Percentiles rank a stretch among this genome's conserved stretches.
Conservation (phyloP, 106 monocot species). For the Hemerocallis citrina region DNA sequence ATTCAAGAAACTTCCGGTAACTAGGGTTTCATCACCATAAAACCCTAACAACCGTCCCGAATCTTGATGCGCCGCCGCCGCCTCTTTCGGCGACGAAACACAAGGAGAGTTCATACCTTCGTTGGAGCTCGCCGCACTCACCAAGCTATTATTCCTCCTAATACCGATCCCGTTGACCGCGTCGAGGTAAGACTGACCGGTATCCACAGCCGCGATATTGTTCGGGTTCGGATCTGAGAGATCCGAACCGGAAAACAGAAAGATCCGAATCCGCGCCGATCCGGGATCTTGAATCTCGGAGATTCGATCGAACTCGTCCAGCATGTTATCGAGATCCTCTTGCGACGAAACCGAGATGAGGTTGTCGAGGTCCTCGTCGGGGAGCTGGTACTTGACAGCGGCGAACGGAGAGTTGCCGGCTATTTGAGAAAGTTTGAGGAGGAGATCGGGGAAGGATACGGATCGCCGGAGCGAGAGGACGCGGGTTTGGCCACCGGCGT, state of each 20-base stretch:
- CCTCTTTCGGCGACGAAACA: not conserved
- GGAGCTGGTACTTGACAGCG: conserved; percentile 74
- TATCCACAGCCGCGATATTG: conserved; percentile 1
- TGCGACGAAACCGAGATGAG: conserved; percentile 66
- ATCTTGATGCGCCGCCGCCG: not conserved
- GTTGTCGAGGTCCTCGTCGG: conserved; percentile 82
- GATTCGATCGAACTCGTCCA: conserved; percentile 90
- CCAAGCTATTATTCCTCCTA: conserved; percentile 16
- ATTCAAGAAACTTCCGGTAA: not conserved
- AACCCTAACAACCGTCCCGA: not conserved
- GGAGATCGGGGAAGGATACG: conserved; percentile 35
- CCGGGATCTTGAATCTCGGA: conserved; percentile 17
- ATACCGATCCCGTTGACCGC: conserved; percentile 30
- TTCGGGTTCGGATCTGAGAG: not conserved
- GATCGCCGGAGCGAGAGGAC: conserved; percentile 53
- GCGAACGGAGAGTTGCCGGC: conserved; percentile 30
- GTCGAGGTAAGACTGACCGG: conserved; percentile 34
- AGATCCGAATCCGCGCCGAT: conserved; percentile 59
- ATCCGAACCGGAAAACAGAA: conserved; percentile 42
- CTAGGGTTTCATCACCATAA: conserved; percentile 1
- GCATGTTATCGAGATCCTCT: conserved; percentile 94
- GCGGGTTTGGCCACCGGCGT: conserved; percentile 75
- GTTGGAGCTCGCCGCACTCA: conserved; percentile 8
- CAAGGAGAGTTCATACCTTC: conserved; percentile 19
- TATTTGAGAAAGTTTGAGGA: conserved; percentile 42